phyloP scores from a whole-genome alignment of 2,329 filamentous ascomycete species.

The Monilinia fructicola region DNA sequence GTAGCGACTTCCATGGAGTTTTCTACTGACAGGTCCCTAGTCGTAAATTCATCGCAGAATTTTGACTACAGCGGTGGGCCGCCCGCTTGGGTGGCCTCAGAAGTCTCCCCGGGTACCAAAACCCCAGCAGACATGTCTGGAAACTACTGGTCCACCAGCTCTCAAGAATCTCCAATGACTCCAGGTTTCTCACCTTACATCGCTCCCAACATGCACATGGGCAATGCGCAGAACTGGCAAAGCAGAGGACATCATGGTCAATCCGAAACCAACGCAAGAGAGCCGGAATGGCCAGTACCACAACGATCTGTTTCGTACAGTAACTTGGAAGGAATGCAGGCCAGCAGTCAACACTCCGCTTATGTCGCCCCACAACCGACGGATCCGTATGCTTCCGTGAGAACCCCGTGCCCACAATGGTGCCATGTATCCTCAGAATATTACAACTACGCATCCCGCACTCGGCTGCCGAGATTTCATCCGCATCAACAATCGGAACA shows the following conservation, averaged over 20 bases:
- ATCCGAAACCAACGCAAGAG: slow-evolving; percentile 35
- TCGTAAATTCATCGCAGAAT: slow-evolving; percentile 36
- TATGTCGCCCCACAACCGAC: slow-evolving; percentile 30
- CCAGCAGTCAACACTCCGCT: slow-evolving; percentile 34
- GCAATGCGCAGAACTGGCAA: slow-evolving; percentile 38
- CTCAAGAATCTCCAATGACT: slow-evolving; percentile 52
- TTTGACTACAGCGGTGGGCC: slow-evolving; percentile 37
- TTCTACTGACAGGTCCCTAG: slow-evolving; percentile 32
- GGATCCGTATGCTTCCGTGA: slow-evolving; percentile 13
- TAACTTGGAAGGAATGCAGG: slow-evolving; percentile 38
- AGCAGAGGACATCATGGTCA: slow-evolving; percentile 33
- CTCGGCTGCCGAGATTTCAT: slow-evolving; percentile 30
- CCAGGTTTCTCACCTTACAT: slow-evolving; percentile 52
- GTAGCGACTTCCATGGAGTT: slow-evolving; percentile 13
- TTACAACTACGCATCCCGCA: slow-evolving; percentile 30
- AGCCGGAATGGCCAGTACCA: slow-evolving; percentile 39
- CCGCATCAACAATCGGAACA: slow-evolving; percentile 29
- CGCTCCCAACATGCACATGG: slow-evolving; percentile 41
- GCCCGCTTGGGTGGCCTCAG: slow-evolving; percentile 39
- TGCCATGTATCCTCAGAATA: slow-evolving; percentile 37
- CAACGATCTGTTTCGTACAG: slow-evolving; percentile 41
- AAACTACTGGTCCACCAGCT: slow-evolving; percentile 51
- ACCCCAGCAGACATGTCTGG: slow-evolving; percentile 44
- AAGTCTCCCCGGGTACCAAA: slow-evolving; percentile 42
- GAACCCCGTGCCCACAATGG: slow-evolving; percentile 13